Evolutionary conservation across 305 asterid species (phyloP), one percentile per base, ranked within the genome.

Genomic region (Fraxinus greggii): DNA sequence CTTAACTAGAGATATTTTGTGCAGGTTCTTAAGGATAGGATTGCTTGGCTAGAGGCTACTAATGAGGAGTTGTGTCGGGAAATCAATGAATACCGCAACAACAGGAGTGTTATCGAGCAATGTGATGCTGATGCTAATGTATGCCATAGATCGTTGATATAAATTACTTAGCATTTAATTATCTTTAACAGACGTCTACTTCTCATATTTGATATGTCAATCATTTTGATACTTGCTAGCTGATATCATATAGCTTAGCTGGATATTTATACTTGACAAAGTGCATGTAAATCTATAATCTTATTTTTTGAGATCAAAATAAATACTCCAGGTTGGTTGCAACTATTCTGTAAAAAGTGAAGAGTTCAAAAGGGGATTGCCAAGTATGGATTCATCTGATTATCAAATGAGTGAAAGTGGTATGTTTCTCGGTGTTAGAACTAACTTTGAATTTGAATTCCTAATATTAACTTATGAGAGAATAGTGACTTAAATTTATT

Each of bases 401-500:
- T 93, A 90, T 89, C 97, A 90, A 88, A 95, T 95, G 98, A 95
- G 92, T 83, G 98, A 93, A 85, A 90, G 86, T 86, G 90, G 99
- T 94, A 91, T 76, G 91, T 86, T 85, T 84, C 84, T 81, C 76
- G 7, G 59, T 33, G 13, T 42, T 45, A 77, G 51, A 74, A 59
- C 48, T 79, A 7, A 51, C 56, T 76, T 56, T 29, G 10, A 4
- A 29, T 51, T 81, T 78, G n/a, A 78, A 79, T 23, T 84, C 72
- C 54, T 42, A 59, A 59, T 56, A 6, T 78, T 32, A 67, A 42
- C 78, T 42, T 38, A 12, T 80, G 72, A 33, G 61, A 35, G 75
- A n/a, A 17, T 75, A 32, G 72, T 67, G 24, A 2, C 80, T 56
- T 9, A 35, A 48, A 8, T 56, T 31, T 26, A 28, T 85, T 61